Percentiles rank a stretch among this genome's conserved stretches.
phyloP scores from a whole-genome alignment of 768 basidiomycete genomes.

The Amanita thiersii region DNA sequence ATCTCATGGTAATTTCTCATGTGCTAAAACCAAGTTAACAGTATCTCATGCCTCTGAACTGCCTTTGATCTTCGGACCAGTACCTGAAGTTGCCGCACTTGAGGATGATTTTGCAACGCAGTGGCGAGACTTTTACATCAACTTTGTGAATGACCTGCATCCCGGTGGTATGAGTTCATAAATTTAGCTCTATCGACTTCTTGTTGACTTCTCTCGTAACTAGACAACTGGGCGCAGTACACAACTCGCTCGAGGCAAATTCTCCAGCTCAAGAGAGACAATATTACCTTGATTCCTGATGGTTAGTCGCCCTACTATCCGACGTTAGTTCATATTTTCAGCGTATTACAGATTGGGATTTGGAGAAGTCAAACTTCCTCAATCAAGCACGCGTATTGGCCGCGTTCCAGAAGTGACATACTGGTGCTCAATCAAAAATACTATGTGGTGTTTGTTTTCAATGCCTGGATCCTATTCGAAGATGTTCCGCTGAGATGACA shows the following conservation, averaged over 20 bases:
- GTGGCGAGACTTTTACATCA: conserved; percentile 46
- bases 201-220: neutral
- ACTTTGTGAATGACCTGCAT: conserved; percentile 46
- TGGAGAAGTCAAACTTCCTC: conserved; percentile 33
- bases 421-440: no score
- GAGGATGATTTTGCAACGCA: conserved; percentile 39
- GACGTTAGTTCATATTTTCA: neutral
- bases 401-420: conserved; percentile 39
- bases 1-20: neutral
- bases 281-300: conserved; percentile 46
- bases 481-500: no score
- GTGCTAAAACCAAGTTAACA: conserved; percentile 12
- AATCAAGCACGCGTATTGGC: conserved; percentile 29
- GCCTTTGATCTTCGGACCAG: conserved; percentile 37
- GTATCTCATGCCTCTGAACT: conserved; percentile 46
- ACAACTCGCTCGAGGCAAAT: conserved; percentile 24
- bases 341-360: conserved; percentile 28
- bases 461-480: no score
- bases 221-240: conserved; percentile 42
- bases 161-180: conserved; percentile 36
- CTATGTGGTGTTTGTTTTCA: no score
- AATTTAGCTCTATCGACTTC: neutral
- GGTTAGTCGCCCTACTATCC: conserved; percentile 21
- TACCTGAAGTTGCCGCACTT: conserved; percentile 25
- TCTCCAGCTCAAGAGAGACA: conserved; percentile 42